Evolutionary conservation across 2,329 filamentous ascomycete genomes (phyloP), one percentile per base, ranked within the genome.

Genomic region (Hymenoscyphus salicellus): DNA sequence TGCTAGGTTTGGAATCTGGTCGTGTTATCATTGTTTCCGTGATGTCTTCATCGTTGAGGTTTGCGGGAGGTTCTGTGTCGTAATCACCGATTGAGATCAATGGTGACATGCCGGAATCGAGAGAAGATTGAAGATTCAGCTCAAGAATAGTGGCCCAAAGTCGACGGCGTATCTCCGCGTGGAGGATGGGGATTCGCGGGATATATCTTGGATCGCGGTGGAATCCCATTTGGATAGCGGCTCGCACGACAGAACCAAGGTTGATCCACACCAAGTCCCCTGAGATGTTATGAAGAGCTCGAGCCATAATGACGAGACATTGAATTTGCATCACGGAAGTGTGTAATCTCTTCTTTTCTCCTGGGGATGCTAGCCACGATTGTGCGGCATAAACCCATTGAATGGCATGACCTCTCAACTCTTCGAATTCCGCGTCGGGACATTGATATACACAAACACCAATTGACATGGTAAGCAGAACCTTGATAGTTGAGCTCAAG

Each of bases 81-180:
- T 80, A 86, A 61, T 84, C 80, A 8, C 78, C 71, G 0, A 72
- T 60, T 0, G 79, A 77, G 7, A 86, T 74, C 7, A 84, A 74
- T 2, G 83, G 82, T 1, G 80, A 79, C 0, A 82, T 81, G 0
- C 84, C 84, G 0, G 81, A 79, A 63, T 83, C 81, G 28, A 85
- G 74, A 23, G 81, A 79, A 1, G 79, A 76, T 69, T 85, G 82
- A 14, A 86, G 63, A n/a, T 81, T 80, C 2, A 86, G 72, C 70
- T 87, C 84, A 5, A 86, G 63, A 11, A 85, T 79, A 0, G 83
- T 84, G 6, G 81, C 80, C 85, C 85, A 87, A 0, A 87, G 70
- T 2, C 85, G 78, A 3, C 84, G 77, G 1, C 84, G 79, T 73
- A 87, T 80, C 73, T 88, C 85, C 0, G 80, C 77, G 23, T 79